These are phyloP conservation scores for Termitomyces titanicus DNA, from an alignment of 768 basidiomycete genomes.

Conservation along the genomic window DNA sequence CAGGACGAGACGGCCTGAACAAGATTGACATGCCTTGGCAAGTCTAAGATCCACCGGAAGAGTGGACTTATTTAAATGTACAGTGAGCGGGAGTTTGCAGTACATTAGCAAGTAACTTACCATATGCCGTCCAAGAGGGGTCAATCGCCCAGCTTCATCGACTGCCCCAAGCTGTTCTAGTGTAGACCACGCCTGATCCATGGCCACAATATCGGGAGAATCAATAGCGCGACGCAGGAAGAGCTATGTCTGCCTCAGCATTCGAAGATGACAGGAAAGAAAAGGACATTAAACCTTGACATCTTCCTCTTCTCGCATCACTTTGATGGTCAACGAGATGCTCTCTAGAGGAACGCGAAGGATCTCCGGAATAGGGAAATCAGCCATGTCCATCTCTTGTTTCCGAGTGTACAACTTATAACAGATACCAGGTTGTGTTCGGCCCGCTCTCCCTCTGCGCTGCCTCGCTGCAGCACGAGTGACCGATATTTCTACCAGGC, in stretches of 20 bases:
- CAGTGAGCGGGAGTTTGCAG: not conserved
- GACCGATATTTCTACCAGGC: conserved; percentile 76
- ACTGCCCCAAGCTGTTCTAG: conserved; percentile 80
- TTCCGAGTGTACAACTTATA: conserved; percentile 84
- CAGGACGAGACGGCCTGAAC: not conserved
- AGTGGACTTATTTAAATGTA: conserved; percentile 56
- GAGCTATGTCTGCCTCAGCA: conserved; percentile 29
- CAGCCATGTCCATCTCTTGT: conserved; percentile 64
- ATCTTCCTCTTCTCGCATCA: conserved; percentile 71
- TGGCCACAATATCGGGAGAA: conserved; percentile 71
- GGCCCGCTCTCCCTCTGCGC: conserved; percentile 85
- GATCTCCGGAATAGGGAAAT: conserved; percentile 85
- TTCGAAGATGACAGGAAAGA: conserved; percentile 1
- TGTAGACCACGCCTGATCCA: conserved; percentile 73
- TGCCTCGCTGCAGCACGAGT: conserved; percentile 79
- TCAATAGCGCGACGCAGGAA: conserved; percentile 78
- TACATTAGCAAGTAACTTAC: conserved; percentile 29
- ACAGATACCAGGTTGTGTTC: conserved; percentile 78
- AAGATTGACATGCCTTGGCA: conserved; percentile 56
- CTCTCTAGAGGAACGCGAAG: conserved; percentile 82
- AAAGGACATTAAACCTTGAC: conserved; percentile 51
- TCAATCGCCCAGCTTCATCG: conserved; percentile 57
- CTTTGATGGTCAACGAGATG: conserved; percentile 78
- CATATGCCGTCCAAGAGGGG: conserved; percentile 81
- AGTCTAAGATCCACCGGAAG: conserved; percentile 88